Conservation (phyloP, 164 flowering plant species). For the Annona cherimola region DNA sequence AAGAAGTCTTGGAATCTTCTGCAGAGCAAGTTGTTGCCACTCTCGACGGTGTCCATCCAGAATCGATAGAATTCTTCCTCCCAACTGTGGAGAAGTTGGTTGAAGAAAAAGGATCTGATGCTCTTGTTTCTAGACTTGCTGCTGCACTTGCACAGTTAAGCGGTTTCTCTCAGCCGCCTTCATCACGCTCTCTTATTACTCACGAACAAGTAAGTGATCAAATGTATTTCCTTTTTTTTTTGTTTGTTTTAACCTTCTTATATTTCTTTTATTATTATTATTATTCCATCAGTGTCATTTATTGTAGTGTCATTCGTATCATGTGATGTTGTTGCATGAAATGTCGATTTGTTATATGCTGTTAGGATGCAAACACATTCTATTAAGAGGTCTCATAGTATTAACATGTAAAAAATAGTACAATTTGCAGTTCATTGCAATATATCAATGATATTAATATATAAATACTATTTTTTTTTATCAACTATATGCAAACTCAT, state of each 20-base stretch:
- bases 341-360: too few species aligned
- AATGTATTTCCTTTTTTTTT: not conserved
- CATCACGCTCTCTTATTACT: slow-evolving; percentile 79
- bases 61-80: slow-evolving; percentile 68
- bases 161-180: slow-evolving; percentile 95
- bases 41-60: slow-evolving; percentile 85
- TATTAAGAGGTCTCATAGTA: too few species aligned
- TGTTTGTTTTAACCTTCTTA: not conserved
- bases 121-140: slow-evolving; percentile 96
- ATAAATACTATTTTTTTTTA: too few species aligned
- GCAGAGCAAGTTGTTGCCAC: slow-evolving; percentile 91
- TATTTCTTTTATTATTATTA: not conserved
- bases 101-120: slow-evolving; percentile 68
- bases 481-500: too few species aligned
- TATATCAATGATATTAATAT: too few species aligned
- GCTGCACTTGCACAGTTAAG: slow-evolving; percentile 96
- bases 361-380: too few species aligned
- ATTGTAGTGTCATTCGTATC: too few species aligned
- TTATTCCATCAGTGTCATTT: not conserved
- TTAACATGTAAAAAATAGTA: too few species aligned
- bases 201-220: slow-evolving; percentile 70
- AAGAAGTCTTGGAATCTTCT: slow-evolving; percentile 77
- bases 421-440: too few species aligned
- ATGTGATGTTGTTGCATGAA: too few species aligned
- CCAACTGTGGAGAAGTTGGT: slow-evolving; percentile 70